Evolutionary conservation across 768 basidiomycete genomes (phyloP), one percentile per base, ranked within the genome.

Genomic region (Austroboletus eburneus): DNA sequence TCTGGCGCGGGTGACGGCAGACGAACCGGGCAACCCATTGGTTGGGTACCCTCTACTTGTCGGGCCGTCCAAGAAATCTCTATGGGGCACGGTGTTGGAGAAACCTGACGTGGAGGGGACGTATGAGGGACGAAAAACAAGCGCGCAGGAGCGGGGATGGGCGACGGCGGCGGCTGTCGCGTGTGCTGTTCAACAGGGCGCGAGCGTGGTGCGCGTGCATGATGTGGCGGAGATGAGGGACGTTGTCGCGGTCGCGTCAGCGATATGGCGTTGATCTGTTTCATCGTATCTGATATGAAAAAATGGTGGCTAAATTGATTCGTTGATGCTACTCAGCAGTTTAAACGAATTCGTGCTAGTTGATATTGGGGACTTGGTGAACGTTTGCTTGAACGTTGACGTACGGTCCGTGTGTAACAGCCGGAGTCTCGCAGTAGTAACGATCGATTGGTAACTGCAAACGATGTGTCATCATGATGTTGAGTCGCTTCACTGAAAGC

Each of bases 61-160:
- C 22, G 92, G 92, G 3, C 65, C 81, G 1, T 94, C 91, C 9
- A 72, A 85, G 39, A 98, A 98, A 63, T 84, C 87, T 0, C 91
- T 94, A 64, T 69, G 95, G 9, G 91, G 91, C 0, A 63, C 66
- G 2, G 71, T 91, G 18, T 73, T 91, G 12, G 69, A 72, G 4
- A 62, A 72, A 39, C 65, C 70, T 14, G 76, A 79, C 7, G 52
- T 57, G 3, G 61, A 57, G 17, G 68, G 63, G 20, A 36, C 60
- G 30, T 69, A 74, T 43, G 47, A 63, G 24, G 85, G 83, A 1
- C 67, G 79, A 17, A 62, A 76, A 55, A 82, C 84, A 1, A 52
- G 54, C n/a, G 78, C 88, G 1, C 75, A 72, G 48, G 87, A 92
- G 46, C 69, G 94, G 9, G 75, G 63, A 1, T 87, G 77, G 70